Percentiles rank a stretch among this genome's conserved stretches.
These are phyloP conservation scores for Pulicaria dysenterica DNA, from an alignment of 129 eudicot genomes.

Conservation along the genomic window DNA sequence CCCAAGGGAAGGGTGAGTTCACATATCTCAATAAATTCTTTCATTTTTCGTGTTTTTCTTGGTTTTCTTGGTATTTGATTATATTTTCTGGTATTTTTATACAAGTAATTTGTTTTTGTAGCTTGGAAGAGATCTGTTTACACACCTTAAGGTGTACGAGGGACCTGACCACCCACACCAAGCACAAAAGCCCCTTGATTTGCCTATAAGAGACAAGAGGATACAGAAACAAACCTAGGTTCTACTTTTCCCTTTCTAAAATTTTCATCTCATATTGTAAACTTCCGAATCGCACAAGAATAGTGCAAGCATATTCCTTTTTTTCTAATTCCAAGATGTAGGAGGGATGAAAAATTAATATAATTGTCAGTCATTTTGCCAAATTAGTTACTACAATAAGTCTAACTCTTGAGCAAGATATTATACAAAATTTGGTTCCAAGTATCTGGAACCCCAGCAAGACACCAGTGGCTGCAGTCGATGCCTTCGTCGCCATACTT, in stretches of 20 bases:
- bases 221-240: conserved; percentile 56
- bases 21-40: not conserved
- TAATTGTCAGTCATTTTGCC: conserved; percentile 28
- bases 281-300: conserved; percentile 16
- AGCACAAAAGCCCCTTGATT: conserved; percentile 77
- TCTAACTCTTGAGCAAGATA: conserved; percentile 42
- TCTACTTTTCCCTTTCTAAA: conserved; percentile 4
- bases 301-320: conserved; percentile 13
- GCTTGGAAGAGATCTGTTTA: conserved; percentile 89
- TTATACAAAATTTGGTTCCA: conserved; percentile 80
- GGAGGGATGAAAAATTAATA: conserved; percentile 13
- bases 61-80: not conserved
- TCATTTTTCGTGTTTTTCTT: conserved; percentile 5
- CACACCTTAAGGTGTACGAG: conserved; percentile 87
- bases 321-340: conserved; percentile 28
- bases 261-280: conserved; percentile 19
- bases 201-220: conserved; percentile 91
- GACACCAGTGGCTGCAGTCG: conserved; percentile 96
- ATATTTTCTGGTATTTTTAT: conserved; percentile 3
- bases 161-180: conserved; percentile 92
- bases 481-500: conserved; percentile 40
- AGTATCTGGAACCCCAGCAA: conserved; percentile 88
- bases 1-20: conserved; percentile 92
- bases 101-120: conserved; percentile 42
- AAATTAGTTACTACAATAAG: not conserved